Evolutionary conservation across 768 basidiomycete species (phyloP), one percentile per base, ranked within the genome.

Genomic region (Russula sp.): DNA sequence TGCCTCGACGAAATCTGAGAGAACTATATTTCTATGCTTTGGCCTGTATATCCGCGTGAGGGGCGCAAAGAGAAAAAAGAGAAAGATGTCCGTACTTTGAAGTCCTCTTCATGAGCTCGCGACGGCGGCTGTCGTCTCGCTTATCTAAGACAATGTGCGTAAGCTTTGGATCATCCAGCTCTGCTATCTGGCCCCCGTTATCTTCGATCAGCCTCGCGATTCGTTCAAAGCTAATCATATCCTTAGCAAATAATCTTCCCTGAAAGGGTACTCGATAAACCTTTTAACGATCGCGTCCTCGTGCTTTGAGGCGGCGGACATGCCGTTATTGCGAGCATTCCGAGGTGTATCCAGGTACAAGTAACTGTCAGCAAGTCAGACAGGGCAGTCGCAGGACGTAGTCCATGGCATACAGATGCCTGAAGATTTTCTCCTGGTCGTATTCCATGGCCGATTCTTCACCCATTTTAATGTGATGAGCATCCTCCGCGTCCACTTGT

Each of bases 101-200:
- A 7, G 90, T 90, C 50, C 79, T 81, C 68, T 81, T 82, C 69
- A 86, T 84, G 61, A 95, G 76, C 61, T 86, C 83, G 34, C 81
- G 70, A 57, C 90, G 84, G 41, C 92, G 83, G 65, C 82, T 85
- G 51, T 80, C 80, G 67, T 95, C 93, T 9, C 87, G 84, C 73
- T 89, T 89, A 75, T 94, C 89, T 56, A 94, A 70, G 45, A 97
- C 76, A 48, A 96, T 74, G 71, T 98, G 95, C 0, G 94, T 96
- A 43, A 98, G 76, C 70, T 87, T 90, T 25, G 86, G 79, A 55
- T 97, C 85, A 58, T 81, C 74, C 3, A 97, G 76, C 58, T 80
- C 81, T 11, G 80, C 85, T 8, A 94, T 68, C 52, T 74, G 79
- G 1, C 95, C 95, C 46, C 93, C 93, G 66, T 92, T 84, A 14